These are phyloP conservation scores for Parasitella parasitica DNA, from an alignment of 371 early-diverging fungal genomes.

Conservation along the genomic window DNA sequence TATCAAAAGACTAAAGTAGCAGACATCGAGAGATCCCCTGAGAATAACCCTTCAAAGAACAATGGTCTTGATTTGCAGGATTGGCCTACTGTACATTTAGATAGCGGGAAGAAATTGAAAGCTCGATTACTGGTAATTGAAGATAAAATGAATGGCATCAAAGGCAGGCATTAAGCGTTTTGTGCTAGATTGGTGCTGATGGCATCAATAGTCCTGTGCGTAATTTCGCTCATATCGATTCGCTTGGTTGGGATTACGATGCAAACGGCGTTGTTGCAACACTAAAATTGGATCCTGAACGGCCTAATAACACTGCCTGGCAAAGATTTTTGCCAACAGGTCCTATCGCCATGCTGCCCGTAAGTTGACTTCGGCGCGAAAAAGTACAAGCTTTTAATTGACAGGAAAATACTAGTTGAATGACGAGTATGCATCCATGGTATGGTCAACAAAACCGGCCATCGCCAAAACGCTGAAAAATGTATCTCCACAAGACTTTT, in stretches of 20 bases:
- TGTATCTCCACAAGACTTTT: conserved; percentile 64
- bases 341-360: conserved; percentile 90
- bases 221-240: conserved; percentile 77
- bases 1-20: conserved; percentile 62
- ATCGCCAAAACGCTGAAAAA: conserved; percentile 64
- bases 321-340: conserved; percentile 95
- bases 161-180: background rate
- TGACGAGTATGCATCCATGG: conserved; percentile 75
- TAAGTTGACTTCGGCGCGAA: conserved; percentile 29
- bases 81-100: conserved; percentile 65
- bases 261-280: conserved; percentile 92
- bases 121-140: conserved; percentile 56
- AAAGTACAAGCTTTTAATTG: background rate
- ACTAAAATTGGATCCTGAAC: conserved; percentile 47
- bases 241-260: conserved; percentile 86
- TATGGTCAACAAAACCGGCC: conserved; percentile 83
- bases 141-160: background rate
- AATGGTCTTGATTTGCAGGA: conserved; percentile 47
- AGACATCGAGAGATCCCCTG: conserved; percentile 26
- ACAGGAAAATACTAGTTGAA: conserved; percentile 36
- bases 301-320: conserved; percentile 76
- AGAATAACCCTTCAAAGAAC: background rate
- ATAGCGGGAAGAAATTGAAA: conserved; percentile 53
- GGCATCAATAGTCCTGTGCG: conserved; percentile 89
- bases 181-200: conserved; percentile 83